Percentiles rank a stretch among this genome's conserved stretches.
phyloP scores from a whole-genome alignment of 768 basidiomycete species.

The Collybia nuda region DNA sequence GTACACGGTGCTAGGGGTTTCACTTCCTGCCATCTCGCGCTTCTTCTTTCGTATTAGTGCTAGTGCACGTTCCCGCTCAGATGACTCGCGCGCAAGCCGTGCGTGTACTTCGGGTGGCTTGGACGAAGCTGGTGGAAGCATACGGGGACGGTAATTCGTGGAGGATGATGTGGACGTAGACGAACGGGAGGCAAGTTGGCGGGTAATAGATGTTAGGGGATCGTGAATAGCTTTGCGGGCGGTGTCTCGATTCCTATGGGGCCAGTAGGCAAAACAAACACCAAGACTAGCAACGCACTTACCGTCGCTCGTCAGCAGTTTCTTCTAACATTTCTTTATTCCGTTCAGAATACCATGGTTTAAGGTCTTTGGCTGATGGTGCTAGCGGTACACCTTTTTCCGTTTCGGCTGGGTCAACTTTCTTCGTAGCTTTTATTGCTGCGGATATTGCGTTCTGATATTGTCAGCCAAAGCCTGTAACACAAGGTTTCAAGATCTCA shows the following conservation, averaged over 20 bases:
- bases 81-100: constrained; percentile 69
- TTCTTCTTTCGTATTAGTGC: constrained; percentile 68
- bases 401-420: constrained; percentile 44
- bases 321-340: constrained; percentile 13
- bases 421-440: constrained; percentile 49
- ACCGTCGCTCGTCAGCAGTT: constrained; percentile 32
- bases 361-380: constrained; percentile 73
- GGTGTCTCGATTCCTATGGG: constrained; percentile 59
- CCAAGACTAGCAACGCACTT: constrained; percentile 2
- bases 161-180: constrained; percentile 17
- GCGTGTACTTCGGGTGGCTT: constrained; percentile 47
- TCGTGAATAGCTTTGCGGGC: constrained; percentile 64
- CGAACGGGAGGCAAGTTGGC: constrained; percentile 51
- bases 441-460: constrained; percentile 44
- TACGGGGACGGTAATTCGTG: constrained; percentile 13
- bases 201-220: constrained; percentile 73
- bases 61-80: constrained; percentile 74
- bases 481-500: constrained; percentile 22
- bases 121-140: constrained; percentile 18
- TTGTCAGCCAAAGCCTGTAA: neutral
- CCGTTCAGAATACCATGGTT: constrained; percentile 70
- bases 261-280: neutral
- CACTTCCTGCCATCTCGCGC: constrained; percentile 60
- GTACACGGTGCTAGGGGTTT: constrained; percentile 70
- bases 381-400: constrained; percentile 77